Evolutionary conservation across 495 filamentous ascomycete genomes (phyloP).

Genomic region (Trichoderma asperelloides): DNA sequence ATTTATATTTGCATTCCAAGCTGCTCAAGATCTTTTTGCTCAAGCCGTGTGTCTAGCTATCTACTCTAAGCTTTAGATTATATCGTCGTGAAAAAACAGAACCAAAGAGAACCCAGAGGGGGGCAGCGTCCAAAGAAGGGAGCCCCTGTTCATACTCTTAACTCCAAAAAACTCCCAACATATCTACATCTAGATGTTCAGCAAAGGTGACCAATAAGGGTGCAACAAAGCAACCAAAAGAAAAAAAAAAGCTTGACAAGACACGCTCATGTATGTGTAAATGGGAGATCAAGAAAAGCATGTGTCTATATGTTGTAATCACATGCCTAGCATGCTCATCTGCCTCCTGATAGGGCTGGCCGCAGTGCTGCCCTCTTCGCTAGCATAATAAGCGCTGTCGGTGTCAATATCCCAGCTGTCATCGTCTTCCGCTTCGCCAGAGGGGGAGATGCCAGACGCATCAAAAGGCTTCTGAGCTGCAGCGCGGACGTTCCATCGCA

Average conservation of each 20-base stretch:
- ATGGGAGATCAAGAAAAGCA: background rate
- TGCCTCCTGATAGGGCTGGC: slow-evolving; percentile 59
- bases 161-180: background rate
- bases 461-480: slow-evolving; percentile 79
- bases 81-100: background rate
- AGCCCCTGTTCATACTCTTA: background rate
- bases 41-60: background rate
- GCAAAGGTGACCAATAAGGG: background rate
- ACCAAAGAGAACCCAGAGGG: background rate
- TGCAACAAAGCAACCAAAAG: background rate
- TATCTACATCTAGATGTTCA: slow-evolving; percentile 6
- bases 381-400: slow-evolving; percentile 58
- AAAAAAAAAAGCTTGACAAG: background rate
- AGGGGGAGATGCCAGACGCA: slow-evolving; percentile 26
- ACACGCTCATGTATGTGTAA: background rate
- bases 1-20: background rate
- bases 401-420: slow-evolving; percentile 77
- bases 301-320: background rate
- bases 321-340: slow-evolving; percentile 53
- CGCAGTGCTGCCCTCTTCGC: slow-evolving; percentile 50
- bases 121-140: background rate
- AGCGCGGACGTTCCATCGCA: slow-evolving; percentile 86
- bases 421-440: slow-evolving; percentile 33
- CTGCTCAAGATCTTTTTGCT: background rate
- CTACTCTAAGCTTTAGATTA: slow-evolving; percentile 1